Evolutionary conservation across 495 filamentous ascomycete species (phyloP).

Genomic region (Aspergillus conjunctus): DNA sequence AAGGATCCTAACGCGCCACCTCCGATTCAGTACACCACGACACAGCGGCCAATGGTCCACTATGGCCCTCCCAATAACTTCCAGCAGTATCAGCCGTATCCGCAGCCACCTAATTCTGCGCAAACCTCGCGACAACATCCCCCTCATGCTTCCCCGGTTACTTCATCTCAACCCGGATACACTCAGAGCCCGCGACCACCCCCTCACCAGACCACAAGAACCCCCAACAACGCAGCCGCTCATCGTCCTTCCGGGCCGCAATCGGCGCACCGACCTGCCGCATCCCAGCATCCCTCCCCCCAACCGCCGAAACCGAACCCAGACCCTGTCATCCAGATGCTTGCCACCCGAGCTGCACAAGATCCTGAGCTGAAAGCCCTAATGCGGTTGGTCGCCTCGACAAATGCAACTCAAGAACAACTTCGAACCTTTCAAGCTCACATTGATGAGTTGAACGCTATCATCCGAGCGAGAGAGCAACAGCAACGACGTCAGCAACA

Average conservation of each 20-base stretch:
- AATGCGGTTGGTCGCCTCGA: constrained; percentile 93
- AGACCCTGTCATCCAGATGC: constrained; percentile 93
- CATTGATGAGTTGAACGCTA: constrained; percentile 82
- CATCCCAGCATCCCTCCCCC: constrained; percentile 36
- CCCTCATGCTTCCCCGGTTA: constrained; percentile 20
- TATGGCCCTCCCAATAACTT: constrained; percentile 65
- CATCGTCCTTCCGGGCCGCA: constrained; percentile 37
- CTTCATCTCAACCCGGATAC: constrained; percentile 26
- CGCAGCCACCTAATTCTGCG: constrained; percentile 42
- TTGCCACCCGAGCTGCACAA: constrained; percentile 82
- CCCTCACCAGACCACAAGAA: constrained; percentile 31
- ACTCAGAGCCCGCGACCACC: constrained; percentile 25
- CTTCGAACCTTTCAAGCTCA: constrained; percentile 87
- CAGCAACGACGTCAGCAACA: constrained; percentile 39
- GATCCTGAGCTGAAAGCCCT: constrained; percentile 90
- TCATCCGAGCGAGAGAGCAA: constrained; percentile 52
- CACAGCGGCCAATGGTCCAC: constrained; percentile 65
- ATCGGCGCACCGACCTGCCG: constrained; percentile 36
- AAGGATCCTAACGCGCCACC: constrained; percentile 66
- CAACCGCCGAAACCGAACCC: constrained; percentile 58
- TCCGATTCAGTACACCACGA: constrained; percentile 48
- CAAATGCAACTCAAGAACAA: constrained; percentile 76
- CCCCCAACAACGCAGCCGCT: constrained; percentile 33
- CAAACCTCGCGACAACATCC: constrained; percentile 34
- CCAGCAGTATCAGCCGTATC: constrained; percentile 52